Conservation (phyloP, 2,329 filamentous ascomycete species). For the Mycogone perniciosa region DNA sequence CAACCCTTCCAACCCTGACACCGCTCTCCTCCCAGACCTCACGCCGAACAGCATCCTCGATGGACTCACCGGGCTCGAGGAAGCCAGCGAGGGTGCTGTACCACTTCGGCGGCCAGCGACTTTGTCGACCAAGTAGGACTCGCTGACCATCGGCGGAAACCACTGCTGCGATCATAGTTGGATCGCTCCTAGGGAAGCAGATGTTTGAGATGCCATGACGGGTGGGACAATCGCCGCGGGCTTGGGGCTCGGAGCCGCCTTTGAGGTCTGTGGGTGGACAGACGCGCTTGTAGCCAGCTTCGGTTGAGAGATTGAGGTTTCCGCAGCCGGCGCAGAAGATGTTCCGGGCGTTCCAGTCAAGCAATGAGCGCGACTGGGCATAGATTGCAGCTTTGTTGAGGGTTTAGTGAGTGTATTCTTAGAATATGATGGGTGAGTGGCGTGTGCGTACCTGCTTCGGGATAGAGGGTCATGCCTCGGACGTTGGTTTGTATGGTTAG, state of each 20-base stretch:
- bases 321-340: conserved; percentile 90
- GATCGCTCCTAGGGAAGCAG: conserved; percentile 85
- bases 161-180: conserved; percentile 91
- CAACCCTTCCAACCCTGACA: conserved; percentile 67
- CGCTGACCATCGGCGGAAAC: conserved; percentile 72
- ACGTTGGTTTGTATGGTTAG: conserved; percentile 61
- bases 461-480: conserved; percentile 52
- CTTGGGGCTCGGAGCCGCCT: conserved; percentile 37
- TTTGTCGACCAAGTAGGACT: conserved; percentile 77
- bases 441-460: conserved; percentile 51
- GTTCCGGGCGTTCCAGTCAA: conserved; percentile 93
- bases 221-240: conserved; percentile 69
- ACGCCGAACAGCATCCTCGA: conserved; percentile 75
- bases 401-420: background rate
- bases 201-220: conserved; percentile 84
- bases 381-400: conserved; percentile 70
- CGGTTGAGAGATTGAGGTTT: conserved; percentile 68
- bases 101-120: conserved; percentile 77
- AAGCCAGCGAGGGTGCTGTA: conserved; percentile 87
- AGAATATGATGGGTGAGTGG: background rate
- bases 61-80: conserved; percentile 76
- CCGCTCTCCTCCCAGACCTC: conserved; percentile 86
- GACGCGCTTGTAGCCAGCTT: conserved; percentile 73
- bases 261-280: conserved; percentile 65
- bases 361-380: conserved; percentile 76